Evolutionary conservation across 2,329 filamentous ascomycete genomes (phyloP).

Genomic region (Hypoxylon sp.): DNA sequence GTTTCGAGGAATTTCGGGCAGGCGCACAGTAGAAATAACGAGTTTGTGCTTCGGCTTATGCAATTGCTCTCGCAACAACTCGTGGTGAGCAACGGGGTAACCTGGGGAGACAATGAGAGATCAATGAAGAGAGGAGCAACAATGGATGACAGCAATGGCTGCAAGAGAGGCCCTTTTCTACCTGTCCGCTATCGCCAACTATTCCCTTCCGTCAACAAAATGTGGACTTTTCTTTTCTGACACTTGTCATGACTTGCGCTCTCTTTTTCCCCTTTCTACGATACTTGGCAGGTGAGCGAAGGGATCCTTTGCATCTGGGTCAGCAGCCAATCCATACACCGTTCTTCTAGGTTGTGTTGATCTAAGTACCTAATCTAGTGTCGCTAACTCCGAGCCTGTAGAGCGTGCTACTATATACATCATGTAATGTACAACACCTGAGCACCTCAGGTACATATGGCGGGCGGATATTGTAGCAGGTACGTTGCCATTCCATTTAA

Average conservation of each 20-base stretch:
- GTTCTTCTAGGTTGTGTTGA: slow-evolving; percentile 28
- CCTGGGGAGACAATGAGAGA: slow-evolving; percentile 7
- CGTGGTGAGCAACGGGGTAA: neutral
- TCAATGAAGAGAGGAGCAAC: slow-evolving; percentile 15
- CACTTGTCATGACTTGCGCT: slow-evolving; percentile 34
- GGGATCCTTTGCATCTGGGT: slow-evolving; percentile 18
- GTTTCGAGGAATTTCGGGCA: slow-evolving; percentile 31
- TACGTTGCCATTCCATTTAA: slow-evolving; percentile 12
- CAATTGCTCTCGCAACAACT: slow-evolving; percentile 14
- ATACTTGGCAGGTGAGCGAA: slow-evolving; percentile 16
- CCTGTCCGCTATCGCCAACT: slow-evolving; percentile 30
- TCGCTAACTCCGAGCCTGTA: slow-evolving; percentile 42
- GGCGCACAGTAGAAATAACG: slow-evolving; percentile 17
- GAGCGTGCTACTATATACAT: neutral
- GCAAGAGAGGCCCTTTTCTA: slow-evolving; percentile 33
- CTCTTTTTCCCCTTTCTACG: slow-evolving; percentile 28
- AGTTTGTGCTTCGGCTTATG: slow-evolving; percentile 3
- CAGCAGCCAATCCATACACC: slow-evolving; percentile 35
- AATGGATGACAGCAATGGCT: slow-evolving; percentile 11
- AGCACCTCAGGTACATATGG: neutral
- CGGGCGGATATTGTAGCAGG: neutral
- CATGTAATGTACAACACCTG: too few relatives aligned
- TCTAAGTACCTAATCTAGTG: slow-evolving; percentile 10
- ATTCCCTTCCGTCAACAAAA: slow-evolving; percentile 37
- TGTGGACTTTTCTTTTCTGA: slow-evolving; percentile 37